Percentiles rank a stretch among this genome's conserved stretches.
phyloP scores from a whole-genome alignment of 2,329 filamentous ascomycete genomes.

The Aspergillus sojae region DNA sequence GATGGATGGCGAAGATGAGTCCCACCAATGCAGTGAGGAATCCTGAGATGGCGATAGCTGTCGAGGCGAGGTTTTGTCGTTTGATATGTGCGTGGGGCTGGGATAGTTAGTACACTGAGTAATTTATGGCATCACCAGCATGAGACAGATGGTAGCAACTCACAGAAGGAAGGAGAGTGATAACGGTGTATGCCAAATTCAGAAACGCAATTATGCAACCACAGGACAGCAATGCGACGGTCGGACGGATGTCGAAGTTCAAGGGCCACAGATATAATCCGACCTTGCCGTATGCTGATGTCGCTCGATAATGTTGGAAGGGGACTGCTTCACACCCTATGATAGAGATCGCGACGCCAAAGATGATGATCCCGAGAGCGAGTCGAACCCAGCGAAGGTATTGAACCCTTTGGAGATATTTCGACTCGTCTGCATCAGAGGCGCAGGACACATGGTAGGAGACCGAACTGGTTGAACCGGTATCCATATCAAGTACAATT shows the following conservation, averaged over 20 bases:
- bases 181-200: conserved; percentile 35
- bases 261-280: conserved; percentile 46
- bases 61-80: conserved; percentile 36
- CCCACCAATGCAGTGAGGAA: conserved; percentile 39
- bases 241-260: conserved; percentile 45
- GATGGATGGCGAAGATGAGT: conserved; percentile 38
- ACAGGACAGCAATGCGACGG: conserved; percentile 39
- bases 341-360: conserved; percentile 32
- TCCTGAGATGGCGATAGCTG: conserved; percentile 37
- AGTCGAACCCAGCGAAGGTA: conserved; percentile 38
- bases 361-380: conserved; percentile 35
- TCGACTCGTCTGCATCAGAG: conserved; percentile 40
- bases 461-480: conserved; percentile 21
- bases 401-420: conserved; percentile 37
- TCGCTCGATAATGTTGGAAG: conserved; percentile 42
- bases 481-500: conserved; percentile 26
- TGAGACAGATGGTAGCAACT: conserved; percentile 10
- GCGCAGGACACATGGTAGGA: conserved; percentile 35
- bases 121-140: neutral
- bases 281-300: conserved; percentile 35
- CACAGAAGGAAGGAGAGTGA: conserved; percentile 41
- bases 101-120: neutral
- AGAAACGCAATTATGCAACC: conserved; percentile 39
- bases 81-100: conserved; percentile 41
- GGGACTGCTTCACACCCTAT: conserved; percentile 43